Percentiles rank a stretch among this genome's conserved stretches.
Conservation (phyloP, 1,139 yeast genomes). For the Yamadazyma diospyri region DNA sequence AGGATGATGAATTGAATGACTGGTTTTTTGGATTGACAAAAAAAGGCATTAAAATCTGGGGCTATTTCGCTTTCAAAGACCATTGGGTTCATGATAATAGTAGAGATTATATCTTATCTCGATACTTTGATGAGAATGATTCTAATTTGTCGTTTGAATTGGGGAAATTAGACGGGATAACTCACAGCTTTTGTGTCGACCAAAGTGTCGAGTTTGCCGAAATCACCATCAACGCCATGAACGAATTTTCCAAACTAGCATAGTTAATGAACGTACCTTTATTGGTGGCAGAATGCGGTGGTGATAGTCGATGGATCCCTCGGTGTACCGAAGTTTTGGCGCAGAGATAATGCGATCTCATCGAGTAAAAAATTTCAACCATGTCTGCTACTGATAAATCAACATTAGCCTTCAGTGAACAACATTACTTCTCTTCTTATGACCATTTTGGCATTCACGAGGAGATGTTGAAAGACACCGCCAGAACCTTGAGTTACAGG, state of each 20-base stretch:
- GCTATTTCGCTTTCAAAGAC: slow-evolving; percentile 53
- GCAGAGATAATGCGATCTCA: slow-evolving; percentile 3
- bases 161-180: slow-evolving; percentile 28
- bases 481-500: slow-evolving; percentile 88
- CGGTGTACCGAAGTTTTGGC: too few species aligned
- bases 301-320: too few species aligned
- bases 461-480: slow-evolving; percentile 96
- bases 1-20: slow-evolving; percentile 40
- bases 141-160: slow-evolving; percentile 28
- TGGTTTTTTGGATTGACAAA: slow-evolving; percentile 44
- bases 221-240: slow-evolving; percentile 25
- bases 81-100: slow-evolving; percentile 59
- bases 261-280: too few species aligned
- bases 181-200: slow-evolving; percentile 56
- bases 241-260: background rate
- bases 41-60: slow-evolving; percentile 39
- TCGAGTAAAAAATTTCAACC: slow-evolving; percentile 2
- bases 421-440: slow-evolving; percentile 91
- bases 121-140: slow-evolving; percentile 28
- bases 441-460: slow-evolving; percentile 98
- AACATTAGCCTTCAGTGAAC: slow-evolving; percentile 62
- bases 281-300: too few species aligned
- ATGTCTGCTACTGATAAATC: slow-evolving; percentile 53
- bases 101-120: slow-evolving; percentile 35
- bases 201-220: slow-evolving; percentile 51